Conservation (phyloP, 305 asterid genomes). For the Withania somnifera region DNA sequence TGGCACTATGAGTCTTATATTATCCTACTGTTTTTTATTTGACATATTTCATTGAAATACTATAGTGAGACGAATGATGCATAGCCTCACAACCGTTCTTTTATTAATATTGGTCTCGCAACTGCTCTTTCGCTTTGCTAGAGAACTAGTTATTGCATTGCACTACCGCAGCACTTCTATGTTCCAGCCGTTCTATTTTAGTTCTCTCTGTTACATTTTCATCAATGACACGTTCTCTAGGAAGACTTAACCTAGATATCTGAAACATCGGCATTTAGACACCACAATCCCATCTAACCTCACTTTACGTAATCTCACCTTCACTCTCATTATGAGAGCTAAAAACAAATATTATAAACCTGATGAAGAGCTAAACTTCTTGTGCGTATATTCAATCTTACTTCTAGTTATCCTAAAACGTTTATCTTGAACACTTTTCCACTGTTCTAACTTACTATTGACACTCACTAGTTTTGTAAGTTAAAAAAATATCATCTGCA, state of each 20-base stretch:
- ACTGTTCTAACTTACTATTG: neutral
- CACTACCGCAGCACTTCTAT: neutral
- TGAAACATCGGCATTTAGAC: neutral
- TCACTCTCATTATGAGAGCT: neutral
- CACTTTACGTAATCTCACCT: neutral
- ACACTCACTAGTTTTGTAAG: neutral
- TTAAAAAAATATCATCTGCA: neutral
- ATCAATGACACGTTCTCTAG: neutral
- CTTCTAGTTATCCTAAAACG: neutral
- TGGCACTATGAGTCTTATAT: neutral
- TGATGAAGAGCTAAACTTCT: neutral
- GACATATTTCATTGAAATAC: neutral
- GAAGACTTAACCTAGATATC: neutral
- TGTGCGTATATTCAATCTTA: neutral
- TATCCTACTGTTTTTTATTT: neutral
- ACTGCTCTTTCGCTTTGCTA: neutral
- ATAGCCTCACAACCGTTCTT: neutral
- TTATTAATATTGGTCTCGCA: neutral
- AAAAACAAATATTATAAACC: neutral
- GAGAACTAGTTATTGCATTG: neutral
- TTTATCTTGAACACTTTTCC: neutral
- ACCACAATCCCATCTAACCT: neutral
- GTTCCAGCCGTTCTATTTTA: neutral
- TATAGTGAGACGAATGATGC: neutral
- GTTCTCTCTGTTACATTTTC: neutral